Conservation (phyloP, 2,329 filamentous ascomycete genomes). For the Piedraia hortae region DNA sequence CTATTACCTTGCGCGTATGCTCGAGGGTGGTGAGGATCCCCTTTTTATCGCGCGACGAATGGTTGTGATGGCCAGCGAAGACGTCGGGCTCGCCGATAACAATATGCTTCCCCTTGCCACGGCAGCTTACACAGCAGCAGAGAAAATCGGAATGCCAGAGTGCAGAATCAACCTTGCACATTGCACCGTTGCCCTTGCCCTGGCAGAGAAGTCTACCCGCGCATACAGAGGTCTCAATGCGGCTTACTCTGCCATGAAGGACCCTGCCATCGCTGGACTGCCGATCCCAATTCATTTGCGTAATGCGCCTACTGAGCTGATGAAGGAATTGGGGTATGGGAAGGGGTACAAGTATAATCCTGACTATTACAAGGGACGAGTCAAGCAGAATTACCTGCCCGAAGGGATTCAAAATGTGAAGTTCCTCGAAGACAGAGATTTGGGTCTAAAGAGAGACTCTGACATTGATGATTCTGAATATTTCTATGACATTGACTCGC, state of each 20-base stretch:
- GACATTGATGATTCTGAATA: too few species aligned
- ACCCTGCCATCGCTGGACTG: constrained; percentile 57
- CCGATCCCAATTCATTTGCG: constrained; percentile 68
- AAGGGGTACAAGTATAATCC: constrained; percentile 93
- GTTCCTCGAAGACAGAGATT: constrained; percentile 55
- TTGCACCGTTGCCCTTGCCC: constrained; percentile 50
- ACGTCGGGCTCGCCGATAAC: constrained; percentile 75
- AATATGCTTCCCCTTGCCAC: constrained; percentile 60
- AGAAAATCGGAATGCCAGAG: constrained; percentile 89
- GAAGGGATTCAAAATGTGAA: constrained; percentile 38
- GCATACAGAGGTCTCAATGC: constrained; percentile 62
- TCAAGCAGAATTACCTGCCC: constrained; percentile 76
- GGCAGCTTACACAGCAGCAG: constrained; percentile 58
- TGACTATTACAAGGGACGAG: constrained; percentile 55
- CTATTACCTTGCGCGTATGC: constrained; percentile 89
- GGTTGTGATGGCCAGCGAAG: constrained; percentile 83
- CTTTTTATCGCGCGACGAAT: constrained; percentile 78
- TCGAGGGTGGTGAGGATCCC: constrained; percentile 81
- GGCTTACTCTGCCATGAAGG: constrained; percentile 48
- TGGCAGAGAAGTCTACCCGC: constrained; percentile 65
- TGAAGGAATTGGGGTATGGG: constrained; percentile 81
- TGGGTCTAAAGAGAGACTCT: constrained; percentile 53
- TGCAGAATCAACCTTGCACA: constrained; percentile 80
- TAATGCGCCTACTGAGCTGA: constrained; percentile 73
- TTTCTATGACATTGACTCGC: too few species aligned